phyloP scores from a whole-genome alignment of 768 basidiomycete species.

The Gautieria morchelliformis region DNA sequence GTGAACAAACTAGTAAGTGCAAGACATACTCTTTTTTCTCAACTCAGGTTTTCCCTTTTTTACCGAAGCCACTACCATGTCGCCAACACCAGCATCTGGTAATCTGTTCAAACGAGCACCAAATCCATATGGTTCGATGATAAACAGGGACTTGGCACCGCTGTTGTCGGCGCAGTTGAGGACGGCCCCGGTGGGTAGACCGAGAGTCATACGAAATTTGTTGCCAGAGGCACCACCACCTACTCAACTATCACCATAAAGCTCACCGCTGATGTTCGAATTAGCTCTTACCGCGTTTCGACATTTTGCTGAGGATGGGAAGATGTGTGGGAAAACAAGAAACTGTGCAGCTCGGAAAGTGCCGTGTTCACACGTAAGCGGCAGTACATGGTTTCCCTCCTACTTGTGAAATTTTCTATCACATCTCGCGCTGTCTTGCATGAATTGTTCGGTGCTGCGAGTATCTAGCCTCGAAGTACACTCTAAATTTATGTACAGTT shows the following conservation, averaged over 20 bases:
- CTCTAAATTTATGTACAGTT: no score
- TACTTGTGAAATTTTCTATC: no score
- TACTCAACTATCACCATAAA: slow-evolving; percentile 13
- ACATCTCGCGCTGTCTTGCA: no score
- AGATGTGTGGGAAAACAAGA: neutral
- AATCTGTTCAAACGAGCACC: slow-evolving; percentile 96
- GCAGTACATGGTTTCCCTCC: no score
- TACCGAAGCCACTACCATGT: slow-evolving; percentile 94
- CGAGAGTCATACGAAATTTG: slow-evolving; percentile 92
- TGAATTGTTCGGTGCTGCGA: no score
- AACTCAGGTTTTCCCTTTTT: slow-evolving; percentile 99
- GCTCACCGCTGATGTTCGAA: neutral
- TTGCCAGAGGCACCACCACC: slow-evolving; percentile 72
- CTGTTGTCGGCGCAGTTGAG: slow-evolving; percentile 99
- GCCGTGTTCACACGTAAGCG: neutral
- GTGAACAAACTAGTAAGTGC: neutral
- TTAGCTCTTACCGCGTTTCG: slow-evolving; percentile 12
- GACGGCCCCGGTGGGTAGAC: slow-evolving; percentile 90
- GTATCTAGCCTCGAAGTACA: no score
- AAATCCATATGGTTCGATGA: slow-evolving; percentile 93
- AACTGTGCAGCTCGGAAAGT: slow-evolving; percentile 8
- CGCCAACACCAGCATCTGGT: slow-evolving; percentile 90
- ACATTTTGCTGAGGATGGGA: slow-evolving; percentile 9
- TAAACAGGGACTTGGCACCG: slow-evolving; percentile 89
- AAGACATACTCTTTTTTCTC: slow-evolving; percentile 91